A percentile compares a stretch with the other conserved stretches of the same genome.
Conservation (phyloP, 2,329 filamentous ascomycete species). For the Stylonectria norvegica region DNA sequence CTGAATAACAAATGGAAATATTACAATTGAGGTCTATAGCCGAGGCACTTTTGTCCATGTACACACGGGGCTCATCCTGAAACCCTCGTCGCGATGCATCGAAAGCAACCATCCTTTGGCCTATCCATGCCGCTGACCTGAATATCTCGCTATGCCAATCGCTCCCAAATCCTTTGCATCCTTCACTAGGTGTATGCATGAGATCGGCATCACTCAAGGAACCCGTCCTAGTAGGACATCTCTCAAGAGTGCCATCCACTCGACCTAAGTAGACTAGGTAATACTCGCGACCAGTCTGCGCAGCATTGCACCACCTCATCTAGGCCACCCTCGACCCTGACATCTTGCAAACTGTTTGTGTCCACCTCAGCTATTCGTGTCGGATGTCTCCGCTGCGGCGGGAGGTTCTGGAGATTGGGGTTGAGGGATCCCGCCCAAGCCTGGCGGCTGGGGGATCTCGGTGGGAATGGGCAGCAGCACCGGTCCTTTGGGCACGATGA, state of each 20-base stretch:
- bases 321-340: constrained; percentile 4
- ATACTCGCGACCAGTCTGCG: background rate
- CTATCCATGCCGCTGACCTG: constrained; percentile 2
- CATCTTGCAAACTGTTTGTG: constrained; percentile 2
- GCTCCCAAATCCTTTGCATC: constrained; percentile 11
- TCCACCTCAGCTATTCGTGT: constrained; percentile 21
- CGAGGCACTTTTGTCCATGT: constrained; percentile 22
- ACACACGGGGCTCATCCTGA: constrained; percentile 17
- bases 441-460: constrained; percentile 33
- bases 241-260: constrained; percentile 10
- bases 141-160: constrained; percentile 10
- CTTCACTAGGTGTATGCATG: constrained; percentile 12
- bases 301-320: background rate
- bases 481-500: constrained; percentile 51
- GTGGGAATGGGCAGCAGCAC: constrained; percentile 38
- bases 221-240: constrained; percentile 10
- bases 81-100: constrained; percentile 8
- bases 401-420: constrained; percentile 34
- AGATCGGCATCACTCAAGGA: constrained; percentile 11
- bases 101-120: constrained; percentile 4
- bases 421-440: constrained; percentile 33
- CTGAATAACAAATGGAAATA: constrained; percentile 22
- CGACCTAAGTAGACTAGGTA: too few species aligned
- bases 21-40: constrained; percentile 26
- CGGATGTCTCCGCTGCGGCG: constrained; percentile 28